Conservation (phyloP, 352 stramenopile genomes). For the Globisporangium polare region DNA sequence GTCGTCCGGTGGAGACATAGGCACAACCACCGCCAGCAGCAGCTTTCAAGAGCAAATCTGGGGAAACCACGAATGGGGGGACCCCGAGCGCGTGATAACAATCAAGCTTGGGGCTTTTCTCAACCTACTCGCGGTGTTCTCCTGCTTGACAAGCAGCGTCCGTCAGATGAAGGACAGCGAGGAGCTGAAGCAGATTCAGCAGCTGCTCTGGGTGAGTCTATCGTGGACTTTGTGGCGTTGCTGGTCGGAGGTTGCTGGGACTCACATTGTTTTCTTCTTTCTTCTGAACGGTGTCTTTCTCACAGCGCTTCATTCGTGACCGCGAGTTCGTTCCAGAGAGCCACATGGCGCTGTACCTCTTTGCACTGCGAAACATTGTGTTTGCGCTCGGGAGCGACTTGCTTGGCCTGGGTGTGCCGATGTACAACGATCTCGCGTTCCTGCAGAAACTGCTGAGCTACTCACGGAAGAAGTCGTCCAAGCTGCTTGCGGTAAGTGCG, state of each 20-base stretch:
- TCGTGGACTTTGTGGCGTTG: not conserved
- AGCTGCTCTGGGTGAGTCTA: conserved; percentile 9
- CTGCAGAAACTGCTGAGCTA: conserved; percentile 12
- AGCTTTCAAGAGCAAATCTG: conserved; percentile 8
- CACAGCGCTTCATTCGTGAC: conserved; percentile 17
- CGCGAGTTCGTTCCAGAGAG: conserved; percentile 14
- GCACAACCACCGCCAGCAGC: not conserved
- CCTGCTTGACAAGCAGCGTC: conserved; percentile 1
- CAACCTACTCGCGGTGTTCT: conserved; percentile 14
- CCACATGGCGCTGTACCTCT: conserved; percentile 17
- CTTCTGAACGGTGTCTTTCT: not conserved
- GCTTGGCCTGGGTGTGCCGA: not conserved
- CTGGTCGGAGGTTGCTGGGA: not conserved
- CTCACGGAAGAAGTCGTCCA: conserved; percentile 12
- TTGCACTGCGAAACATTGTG: conserved; percentile 14
- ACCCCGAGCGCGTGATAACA: not conserved
- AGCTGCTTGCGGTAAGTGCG: conserved; percentile 4
- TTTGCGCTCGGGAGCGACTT: conserved; percentile 9
- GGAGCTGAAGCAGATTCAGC: conserved; percentile 16
- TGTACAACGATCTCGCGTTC: conserved; percentile 16
- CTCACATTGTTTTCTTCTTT: not conserved
- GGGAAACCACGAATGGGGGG: conserved; percentile 9
- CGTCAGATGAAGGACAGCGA: conserved; percentile 11
- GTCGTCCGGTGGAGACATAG: no score
- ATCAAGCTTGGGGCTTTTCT: conserved; percentile 12